Evolutionary conservation across 2,329 filamentous ascomycete species (phyloP).

Genomic region (Colletotrichum neosansevieriae): DNA sequence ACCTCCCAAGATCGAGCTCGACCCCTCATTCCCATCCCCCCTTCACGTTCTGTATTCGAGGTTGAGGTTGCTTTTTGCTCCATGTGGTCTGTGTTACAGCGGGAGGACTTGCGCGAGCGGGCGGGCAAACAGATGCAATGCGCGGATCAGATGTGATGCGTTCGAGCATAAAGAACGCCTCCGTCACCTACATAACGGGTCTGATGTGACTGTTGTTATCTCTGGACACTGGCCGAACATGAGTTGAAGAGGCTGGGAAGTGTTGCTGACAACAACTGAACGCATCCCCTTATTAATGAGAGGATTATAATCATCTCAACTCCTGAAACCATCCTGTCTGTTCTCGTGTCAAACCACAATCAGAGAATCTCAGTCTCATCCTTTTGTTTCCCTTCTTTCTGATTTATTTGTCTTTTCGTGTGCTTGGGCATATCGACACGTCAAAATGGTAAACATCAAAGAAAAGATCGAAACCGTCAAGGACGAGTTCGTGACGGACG

Average conservation of each 20-base stretch:
- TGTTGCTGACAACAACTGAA: conserved; percentile 8
- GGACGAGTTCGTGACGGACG: conserved; percentile 47
- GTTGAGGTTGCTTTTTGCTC: neutral
- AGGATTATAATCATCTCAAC: conserved; percentile 27
- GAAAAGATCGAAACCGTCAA: conserved; percentile 1
- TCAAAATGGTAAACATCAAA: conserved; percentile 27
- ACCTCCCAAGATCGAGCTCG: conserved; percentile 12
- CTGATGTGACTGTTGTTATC: conserved; percentile 6
- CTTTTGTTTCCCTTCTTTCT: neutral
- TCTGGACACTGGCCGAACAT: conserved; percentile 15
- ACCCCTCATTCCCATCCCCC: conserved; percentile 7
- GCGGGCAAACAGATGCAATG: conserved; percentile 21
- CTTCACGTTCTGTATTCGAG: neutral
- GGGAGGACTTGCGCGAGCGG: conserved; percentile 25
- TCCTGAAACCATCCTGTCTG: conserved; percentile 31
- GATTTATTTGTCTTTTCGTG: neutral
- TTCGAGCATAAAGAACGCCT: conserved; percentile 34
- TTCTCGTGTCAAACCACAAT: conserved; percentile 4
- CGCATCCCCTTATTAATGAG: neutral
- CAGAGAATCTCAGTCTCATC: neutral
- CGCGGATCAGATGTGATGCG: conserved; percentile 31
- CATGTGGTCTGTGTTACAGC: conserved; percentile 15
- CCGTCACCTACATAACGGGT: conserved; percentile 5
- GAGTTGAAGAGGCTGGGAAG: conserved; percentile 5
- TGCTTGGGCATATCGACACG: neutral